Conservation (phyloP, 805 yeast genomes). For the Middelhovenomyces tepae region DNA sequence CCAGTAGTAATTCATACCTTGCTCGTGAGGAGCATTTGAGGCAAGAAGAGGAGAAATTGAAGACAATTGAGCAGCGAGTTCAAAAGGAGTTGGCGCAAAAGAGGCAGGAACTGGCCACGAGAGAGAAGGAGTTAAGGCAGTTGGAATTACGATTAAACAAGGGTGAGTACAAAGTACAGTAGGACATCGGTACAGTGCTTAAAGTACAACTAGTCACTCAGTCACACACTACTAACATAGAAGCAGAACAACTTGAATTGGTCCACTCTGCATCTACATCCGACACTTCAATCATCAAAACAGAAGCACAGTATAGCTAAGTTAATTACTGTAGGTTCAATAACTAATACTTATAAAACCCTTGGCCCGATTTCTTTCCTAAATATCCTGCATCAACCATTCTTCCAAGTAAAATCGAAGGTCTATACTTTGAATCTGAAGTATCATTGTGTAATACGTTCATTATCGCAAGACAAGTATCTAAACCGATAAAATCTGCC, state of each 20-base stretch:
- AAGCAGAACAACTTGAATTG: no score
- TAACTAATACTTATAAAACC: conserved; percentile 32
- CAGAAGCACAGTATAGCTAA: no score
- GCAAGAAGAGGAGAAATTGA: conserved; percentile 80
- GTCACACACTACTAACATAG: no score
- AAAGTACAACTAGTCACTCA: no score
- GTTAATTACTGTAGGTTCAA: no score
- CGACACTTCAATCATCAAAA: no score
- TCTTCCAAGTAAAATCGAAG: conserved; percentile 29
- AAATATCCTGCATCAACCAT: conserved; percentile 36
- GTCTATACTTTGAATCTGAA: conserved; percentile 35
- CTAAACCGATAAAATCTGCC: conserved; percentile 37
- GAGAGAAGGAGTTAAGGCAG: conserved; percentile 78
- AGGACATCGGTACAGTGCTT: no score
- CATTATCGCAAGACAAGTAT: conserved; percentile 35
- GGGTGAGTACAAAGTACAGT: no score
- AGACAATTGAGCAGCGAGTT: conserved; percentile 78
- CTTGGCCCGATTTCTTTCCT: conserved; percentile 33
- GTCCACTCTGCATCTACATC: no score
- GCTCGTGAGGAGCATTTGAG: conserved; percentile 85
- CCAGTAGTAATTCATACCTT: conserved; percentile 35
- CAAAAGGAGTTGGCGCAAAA: conserved; percentile 77
- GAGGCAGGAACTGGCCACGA: conserved; percentile 70
- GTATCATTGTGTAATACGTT: conserved; percentile 32
- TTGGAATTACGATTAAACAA: conserved; percentile 37